Base-by-base conservation (phyloP, 306 rosid genomes). In the Cicer arietinum region DNA sequence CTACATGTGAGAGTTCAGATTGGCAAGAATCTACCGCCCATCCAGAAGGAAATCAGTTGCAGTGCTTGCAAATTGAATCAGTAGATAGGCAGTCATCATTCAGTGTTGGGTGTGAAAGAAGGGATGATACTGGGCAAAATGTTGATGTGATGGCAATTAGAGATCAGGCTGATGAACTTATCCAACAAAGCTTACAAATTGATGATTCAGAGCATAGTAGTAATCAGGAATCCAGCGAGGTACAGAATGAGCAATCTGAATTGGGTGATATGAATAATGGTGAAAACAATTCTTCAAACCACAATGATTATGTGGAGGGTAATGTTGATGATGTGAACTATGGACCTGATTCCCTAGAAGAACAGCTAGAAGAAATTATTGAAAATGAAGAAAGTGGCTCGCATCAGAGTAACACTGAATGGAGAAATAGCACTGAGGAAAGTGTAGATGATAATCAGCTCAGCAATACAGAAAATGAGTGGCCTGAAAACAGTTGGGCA, bases 401-500 rank as follows among this genome's bases (percentile, higher is more conserved):
- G 81, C 89, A 85, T 61, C 89, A 74, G 69, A 61, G 75, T 66
- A 84, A 62, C 75, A 77, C 22, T 63, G 96, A 64, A 78, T 77
- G 85, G 94, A 82, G 78, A 47, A 79, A 84, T 16, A 75, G 48
- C 17, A 22, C 71, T 0, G 77, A 58, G 48, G 93, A 78, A 73
- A 75, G 72, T 76, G 68, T 69, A 18, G 84, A 74, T 67, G 85
- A 69, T 74, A 79, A 81, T 85, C 88, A 71, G 78, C 79, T 69
- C 76, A 84, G 78, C 62, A 77, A 72, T 71, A 35, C 90, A 50
- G 56, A 77, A 76, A 77, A 74, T 68, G 90, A 76, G 42, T 83
- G 94, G 96, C 78, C 89, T 16, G 89, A 82, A 48, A 75, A 74
- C 45, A 70, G 68, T 48, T 57, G 80, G 81, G 88, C 68, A 61